These are phyloP conservation scores for Zasmidium cellare DNA, from an alignment of 2,329 filamentous ascomycete genomes.

Conservation along the genomic window DNA sequence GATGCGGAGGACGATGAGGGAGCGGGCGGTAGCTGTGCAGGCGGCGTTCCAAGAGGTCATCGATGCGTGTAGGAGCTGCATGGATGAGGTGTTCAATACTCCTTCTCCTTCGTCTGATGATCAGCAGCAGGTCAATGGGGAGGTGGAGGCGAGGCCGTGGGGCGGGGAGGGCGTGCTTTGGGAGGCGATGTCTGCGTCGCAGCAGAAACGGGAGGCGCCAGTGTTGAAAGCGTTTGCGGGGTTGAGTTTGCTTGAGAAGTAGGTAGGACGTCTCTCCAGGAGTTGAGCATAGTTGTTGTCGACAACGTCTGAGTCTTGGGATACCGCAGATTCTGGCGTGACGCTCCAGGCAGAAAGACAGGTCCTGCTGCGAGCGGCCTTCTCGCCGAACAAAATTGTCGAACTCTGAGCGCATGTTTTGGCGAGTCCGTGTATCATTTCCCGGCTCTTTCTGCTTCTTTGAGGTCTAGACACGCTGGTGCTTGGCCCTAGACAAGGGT, in stretches of 20 bases:
- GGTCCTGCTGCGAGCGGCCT: too few relatives aligned
- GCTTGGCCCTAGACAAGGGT: too few relatives aligned
- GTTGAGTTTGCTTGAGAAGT: slow-evolving; percentile 41
- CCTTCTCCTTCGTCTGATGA: background rate
- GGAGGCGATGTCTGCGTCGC: slow-evolving; percentile 43
- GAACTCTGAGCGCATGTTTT: too few relatives aligned
- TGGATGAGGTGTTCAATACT: slow-evolving; percentile 66
- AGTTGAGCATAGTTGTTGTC: too few relatives aligned
- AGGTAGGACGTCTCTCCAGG: too few relatives aligned
- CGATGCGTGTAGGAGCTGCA: slow-evolving; percentile 64
- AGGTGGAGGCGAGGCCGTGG: slow-evolving; percentile 30
- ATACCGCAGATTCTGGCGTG: too few relatives aligned
- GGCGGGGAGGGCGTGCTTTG: slow-evolving; percentile 49
- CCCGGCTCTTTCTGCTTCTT: too few relatives aligned
- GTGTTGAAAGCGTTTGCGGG: slow-evolving; percentile 54
- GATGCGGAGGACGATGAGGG: slow-evolving; percentile 78
- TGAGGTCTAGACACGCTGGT: too few relatives aligned
- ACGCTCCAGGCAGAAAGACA: too few relatives aligned
- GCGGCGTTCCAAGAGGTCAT: slow-evolving; percentile 72
- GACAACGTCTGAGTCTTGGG: too few relatives aligned
- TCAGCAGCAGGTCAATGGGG: background rate
- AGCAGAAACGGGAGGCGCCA: slow-evolving; percentile 47
- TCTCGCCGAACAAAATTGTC: too few relatives aligned
- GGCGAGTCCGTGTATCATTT: too few relatives aligned
- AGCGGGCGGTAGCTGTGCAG: slow-evolving; percentile 78